These are phyloP conservation scores for Selaginella moellendorffii DNA, from an alignment of 75 land plant species.

Conservation along the genomic window DNA sequence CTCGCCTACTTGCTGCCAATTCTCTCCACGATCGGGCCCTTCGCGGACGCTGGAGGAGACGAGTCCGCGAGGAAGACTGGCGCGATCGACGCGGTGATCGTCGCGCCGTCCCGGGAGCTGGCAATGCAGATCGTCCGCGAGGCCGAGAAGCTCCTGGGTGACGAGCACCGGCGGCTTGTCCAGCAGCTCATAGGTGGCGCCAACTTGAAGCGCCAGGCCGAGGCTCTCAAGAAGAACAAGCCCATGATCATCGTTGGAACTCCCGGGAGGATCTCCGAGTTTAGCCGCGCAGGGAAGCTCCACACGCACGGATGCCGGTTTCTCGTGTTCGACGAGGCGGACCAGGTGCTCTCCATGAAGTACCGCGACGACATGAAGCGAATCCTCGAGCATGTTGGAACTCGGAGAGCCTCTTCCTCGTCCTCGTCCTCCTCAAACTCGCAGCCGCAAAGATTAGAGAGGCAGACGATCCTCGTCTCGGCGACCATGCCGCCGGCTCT, in stretches of 20 bases:
- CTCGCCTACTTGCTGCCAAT: slow-evolving; percentile 89
- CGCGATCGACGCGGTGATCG: slow-evolving; percentile 77
- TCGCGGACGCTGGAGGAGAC: slow-evolving; percentile 34
- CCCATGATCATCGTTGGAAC: slow-evolving; percentile 88
- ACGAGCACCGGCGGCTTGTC: slow-evolving; percentile 42
- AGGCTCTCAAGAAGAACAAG: slow-evolving; percentile 74
- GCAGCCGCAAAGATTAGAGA: slow-evolving; percentile 21
- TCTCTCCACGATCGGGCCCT: slow-evolving; percentile 48
- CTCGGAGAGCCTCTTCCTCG: slow-evolving; percentile 25
- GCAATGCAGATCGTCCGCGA: slow-evolving; percentile 98
- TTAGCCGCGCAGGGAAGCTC: slow-evolving; percentile 78
- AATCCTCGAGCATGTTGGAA: slow-evolving; percentile 86
- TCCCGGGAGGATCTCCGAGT: slow-evolving; percentile 87
- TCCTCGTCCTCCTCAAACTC: no score
- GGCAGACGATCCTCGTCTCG: slow-evolving; percentile 80
- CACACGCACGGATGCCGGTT: slow-evolving; percentile 87
- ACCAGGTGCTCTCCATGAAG: slow-evolving; percentile 69
- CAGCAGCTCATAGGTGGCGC: slow-evolving; percentile 98
- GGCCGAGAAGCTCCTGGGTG: slow-evolving; percentile 61
- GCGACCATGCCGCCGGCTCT: slow-evolving; percentile 89
- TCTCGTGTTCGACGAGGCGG: slow-evolving; percentile 85
- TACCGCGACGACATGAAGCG: slow-evolving; percentile 78
- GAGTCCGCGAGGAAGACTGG: slow-evolving; percentile 10
- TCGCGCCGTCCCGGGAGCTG: slow-evolving; percentile 88
- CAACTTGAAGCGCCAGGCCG: slow-evolving; percentile 72